These are phyloP conservation scores for Globisporangium emineosum DNA, from an alignment of 352 stramenopile species.

Conservation along the genomic window DNA sequence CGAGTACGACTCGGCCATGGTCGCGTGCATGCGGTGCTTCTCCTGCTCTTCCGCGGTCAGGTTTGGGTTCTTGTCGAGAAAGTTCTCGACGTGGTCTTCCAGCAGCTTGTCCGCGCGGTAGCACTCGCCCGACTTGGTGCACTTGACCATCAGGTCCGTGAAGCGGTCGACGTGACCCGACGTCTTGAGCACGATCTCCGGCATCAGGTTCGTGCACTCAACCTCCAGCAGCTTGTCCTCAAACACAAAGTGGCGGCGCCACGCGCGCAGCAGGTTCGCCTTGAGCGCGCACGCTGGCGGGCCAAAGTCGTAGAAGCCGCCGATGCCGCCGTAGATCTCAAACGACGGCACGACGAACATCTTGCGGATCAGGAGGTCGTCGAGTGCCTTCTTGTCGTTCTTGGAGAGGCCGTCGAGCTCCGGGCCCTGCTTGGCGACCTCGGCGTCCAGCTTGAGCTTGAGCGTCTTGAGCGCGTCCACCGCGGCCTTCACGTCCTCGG, in stretches of 20 bases:
- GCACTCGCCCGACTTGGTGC: conserved; percentile 95
- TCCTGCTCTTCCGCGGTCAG: conserved; percentile 83
- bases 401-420: conserved; percentile 62
- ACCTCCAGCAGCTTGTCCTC: conserved; percentile 98
- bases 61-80: conserved; percentile 90
- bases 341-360: conserved; percentile 99
- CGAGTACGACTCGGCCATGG: conserved; percentile 97
- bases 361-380: conserved; percentile 97
- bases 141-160: conserved; percentile 99
- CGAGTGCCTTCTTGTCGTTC: conserved; percentile 90
- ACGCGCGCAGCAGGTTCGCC: conserved; percentile 95
- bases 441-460: conserved; percentile 87
- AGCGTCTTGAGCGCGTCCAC: conserved; percentile 93
- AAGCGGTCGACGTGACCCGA: conserved; percentile 99
- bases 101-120: conserved; percentile 99
- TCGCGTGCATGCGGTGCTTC: conserved; percentile 91
- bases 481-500: conserved; percentile 86
- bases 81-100: conserved; percentile 98
- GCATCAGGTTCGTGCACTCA: conserved; percentile 98
- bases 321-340: conserved; percentile 99
- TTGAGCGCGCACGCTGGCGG: conserved; percentile 95
- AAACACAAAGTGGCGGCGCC: conserved; percentile 98
- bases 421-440: conserved; percentile 72
- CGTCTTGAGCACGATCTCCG: conserved; percentile 97
- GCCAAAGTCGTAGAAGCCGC: conserved; percentile 98